Base-by-base conservation (phyloP, 2,329 filamentous ascomycete species). In the Trichoderma semiorbis region DNA sequence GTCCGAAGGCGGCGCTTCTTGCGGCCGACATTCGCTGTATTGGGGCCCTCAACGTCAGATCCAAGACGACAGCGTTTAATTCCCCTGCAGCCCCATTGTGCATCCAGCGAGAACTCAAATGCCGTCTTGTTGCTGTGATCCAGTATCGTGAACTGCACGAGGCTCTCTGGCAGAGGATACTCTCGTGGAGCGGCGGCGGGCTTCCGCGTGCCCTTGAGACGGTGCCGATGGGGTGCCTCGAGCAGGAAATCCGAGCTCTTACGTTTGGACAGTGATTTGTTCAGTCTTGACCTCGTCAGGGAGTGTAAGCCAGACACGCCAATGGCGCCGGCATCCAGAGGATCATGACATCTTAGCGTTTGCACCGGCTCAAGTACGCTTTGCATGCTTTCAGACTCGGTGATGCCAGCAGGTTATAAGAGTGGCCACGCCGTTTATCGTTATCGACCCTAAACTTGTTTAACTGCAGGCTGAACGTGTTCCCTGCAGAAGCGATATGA, bases 1-100 rank as follows among this genome's bases (percentile, higher is more conserved):
- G 88, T 82, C 1, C 90, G 85, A 5, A 93, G 81, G 4, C 91
- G 85, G 28, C 91, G 88, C 80, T 93, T 93, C 84, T 94, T 93
- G 78, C 81, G 84, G 78, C 83, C 78, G 71, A 89, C 74, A n/a
- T 74, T 76, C 32, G 83, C 83, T 0, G 86, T 88, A 75, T 85
- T 83, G 65, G 84, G 86, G 69, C 85, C 88, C 72, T 91, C 89
- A 57, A 91, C 86, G 74, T 92, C 90, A 43, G 87, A 85, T 2
- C 81, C 74, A 6, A 84, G 80, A 28, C 90, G 85, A 24, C 79
- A 77, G 36, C 90, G 86, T 76, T 91, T 91, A 65, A 79, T 36
- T 7, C 79, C 79, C 3, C 73, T 28, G 26, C 34, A 57, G 7
- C 12, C 16, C 69, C 62, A 43, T 55, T 64, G 60, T 3, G 53